These are phyloP conservation scores for Rhodotorula kratochvilovae DNA, from an alignment of 768 basidiomycete species.

Conservation along the genomic window DNA sequence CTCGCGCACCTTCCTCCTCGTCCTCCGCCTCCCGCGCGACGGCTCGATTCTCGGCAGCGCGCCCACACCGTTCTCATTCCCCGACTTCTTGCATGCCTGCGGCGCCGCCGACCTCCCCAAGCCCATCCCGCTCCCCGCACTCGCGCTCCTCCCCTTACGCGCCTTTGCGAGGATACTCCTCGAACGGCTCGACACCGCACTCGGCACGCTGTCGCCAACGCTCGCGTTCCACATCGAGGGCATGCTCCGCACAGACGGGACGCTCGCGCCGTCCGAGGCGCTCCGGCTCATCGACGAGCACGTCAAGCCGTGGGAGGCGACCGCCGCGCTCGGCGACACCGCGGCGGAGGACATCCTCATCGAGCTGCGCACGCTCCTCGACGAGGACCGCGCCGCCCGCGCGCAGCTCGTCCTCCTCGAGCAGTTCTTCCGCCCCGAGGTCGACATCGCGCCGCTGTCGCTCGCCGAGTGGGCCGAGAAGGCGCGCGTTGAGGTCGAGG, in stretches of 20 bases:
- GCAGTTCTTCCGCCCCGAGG: background rate
- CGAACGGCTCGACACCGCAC: background rate
- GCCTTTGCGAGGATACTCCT: background rate
- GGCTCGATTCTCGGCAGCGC: background rate
- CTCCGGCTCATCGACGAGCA: background rate
- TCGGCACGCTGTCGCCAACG: slow-evolving; percentile 1
- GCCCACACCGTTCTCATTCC: background rate
- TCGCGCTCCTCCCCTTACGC: background rate
- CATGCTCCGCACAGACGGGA: slow-evolving; percentile 11
- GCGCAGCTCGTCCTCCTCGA: background rate
- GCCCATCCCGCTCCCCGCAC: background rate
- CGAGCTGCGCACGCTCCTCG: slow-evolving; percentile 18
- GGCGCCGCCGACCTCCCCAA: background rate
- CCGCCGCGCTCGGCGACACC: background rate
- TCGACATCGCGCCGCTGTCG: background rate
- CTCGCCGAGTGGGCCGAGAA: background rate
- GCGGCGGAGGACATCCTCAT: slow-evolving; percentile 16
- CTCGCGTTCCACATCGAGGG: slow-evolving; percentile 21
- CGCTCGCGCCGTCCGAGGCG: slow-evolving; percentile 7
- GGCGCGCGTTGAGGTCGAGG: background rate
- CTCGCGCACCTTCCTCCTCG: slow-evolving; percentile 3
- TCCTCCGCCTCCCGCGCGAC: background rate
- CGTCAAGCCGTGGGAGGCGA: background rate
- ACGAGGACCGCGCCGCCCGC: background rate
- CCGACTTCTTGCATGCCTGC: background rate